Evolutionary conservation across 1,284 basidiomycete genomes (phyloP), one percentile per base, ranked within the genome.

Genomic region (Trichosporon coremiiforme): DNA sequence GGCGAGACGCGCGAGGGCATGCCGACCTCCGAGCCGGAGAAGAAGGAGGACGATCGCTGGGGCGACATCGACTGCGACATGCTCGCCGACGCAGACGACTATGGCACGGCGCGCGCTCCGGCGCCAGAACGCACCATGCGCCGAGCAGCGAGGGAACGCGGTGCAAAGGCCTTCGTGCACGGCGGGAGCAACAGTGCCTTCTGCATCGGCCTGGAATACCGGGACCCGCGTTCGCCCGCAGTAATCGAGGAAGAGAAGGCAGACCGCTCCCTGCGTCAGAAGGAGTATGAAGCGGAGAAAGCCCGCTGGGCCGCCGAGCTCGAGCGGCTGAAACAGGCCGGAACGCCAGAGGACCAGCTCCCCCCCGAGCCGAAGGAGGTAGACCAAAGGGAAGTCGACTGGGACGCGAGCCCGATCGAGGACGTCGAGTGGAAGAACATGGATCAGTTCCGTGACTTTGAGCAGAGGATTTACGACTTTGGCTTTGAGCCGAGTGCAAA

Each of bases 51-150:
- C 22, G 73, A 74, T 25, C 81, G 80, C 17, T 68, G 80, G 8
- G 81, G 82, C 22, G 83, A 84, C 68, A 76, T 84, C 8, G 84
- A 85, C 70, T 83, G 82, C 64, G 84, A 85, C 74, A 85, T 85
- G 84, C 73, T 85, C n/a, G 83, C 84, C 3, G 84, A 85, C 71
- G 81, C 83, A 15, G 82, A 83, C 63, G 82, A 84, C 64, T 71
- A 78, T 13, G 84, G 84, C 1, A 60, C 70, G 36, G 82, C 83
- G 0, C 77, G 83, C 22, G 75, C 78, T 0, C 75, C 75, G 9
- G 83, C 81, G 0, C 73, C 73, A 25, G 79, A 78, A 65, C 78
- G 78, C 66, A 75, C 83, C 47, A 75, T 77, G 71, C 70, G 82
- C 20, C 73, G 83, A n/a, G 82, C 82, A 1, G 79, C 68, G 2